Percentiles rank a stretch among this genome's conserved stretches.
These are phyloP conservation scores for Populus hybrid DNA, from an alignment of 441 rosid species.

Conservation along the genomic window DNA sequence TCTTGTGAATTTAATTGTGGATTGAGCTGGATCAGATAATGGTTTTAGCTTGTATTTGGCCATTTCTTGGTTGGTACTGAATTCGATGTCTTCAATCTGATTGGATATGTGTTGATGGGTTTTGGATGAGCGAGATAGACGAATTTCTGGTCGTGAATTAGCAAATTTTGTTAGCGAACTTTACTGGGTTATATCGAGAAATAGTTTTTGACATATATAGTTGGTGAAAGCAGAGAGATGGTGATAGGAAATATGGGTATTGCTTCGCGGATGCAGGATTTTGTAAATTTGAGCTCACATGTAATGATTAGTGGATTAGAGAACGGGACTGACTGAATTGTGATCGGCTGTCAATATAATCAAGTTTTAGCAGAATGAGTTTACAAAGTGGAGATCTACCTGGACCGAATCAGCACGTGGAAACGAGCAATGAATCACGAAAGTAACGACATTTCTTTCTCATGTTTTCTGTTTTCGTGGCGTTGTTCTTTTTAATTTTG, in stretches of 20 bases:
- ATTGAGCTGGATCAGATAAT: constrained; percentile 32
- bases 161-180: constrained; percentile 1
- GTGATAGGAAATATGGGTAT: constrained; percentile 2
- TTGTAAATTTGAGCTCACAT: background rate
- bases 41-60: constrained; percentile 27
- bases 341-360: constrained; percentile 2
- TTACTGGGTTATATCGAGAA: background rate
- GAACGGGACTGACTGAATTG: background rate
- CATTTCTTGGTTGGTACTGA: constrained; percentile 12
- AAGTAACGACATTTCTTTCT: constrained; percentile 34
- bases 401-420: constrained; percentile 36
- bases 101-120: constrained; percentile 12
- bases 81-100: constrained; percentile 13
- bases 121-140: constrained; percentile 11
- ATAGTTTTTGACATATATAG: background rate
- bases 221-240: background rate
- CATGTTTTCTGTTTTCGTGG: constrained; percentile 3
- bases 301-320: constrained; percentile 15
- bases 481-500: background rate
- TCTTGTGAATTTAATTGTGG: background rate
- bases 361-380: constrained; percentile 52
- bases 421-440: constrained; percentile 26
- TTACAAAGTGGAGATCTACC: constrained; percentile 43
- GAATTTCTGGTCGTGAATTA: constrained; percentile 8
- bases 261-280: constrained; percentile 14